These are phyloP conservation scores for Rhizomucor miehei DNA, from an alignment of 371 early-diverging fungal species.

Conservation along the genomic window DNA sequence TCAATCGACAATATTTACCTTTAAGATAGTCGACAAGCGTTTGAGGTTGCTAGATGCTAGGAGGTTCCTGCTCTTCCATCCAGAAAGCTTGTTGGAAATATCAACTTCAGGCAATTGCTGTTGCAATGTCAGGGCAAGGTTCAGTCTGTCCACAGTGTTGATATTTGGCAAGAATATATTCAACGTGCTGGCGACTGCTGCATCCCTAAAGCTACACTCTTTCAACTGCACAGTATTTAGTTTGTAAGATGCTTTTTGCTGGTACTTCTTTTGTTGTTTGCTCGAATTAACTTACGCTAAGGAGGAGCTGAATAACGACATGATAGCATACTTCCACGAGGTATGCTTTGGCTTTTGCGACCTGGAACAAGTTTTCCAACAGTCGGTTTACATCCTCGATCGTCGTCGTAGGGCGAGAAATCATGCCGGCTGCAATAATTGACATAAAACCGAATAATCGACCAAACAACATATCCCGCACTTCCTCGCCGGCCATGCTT, in stretches of 20 bases:
- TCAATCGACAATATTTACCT: no score
- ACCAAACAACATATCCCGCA: constrained; percentile 85
- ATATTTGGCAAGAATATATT: constrained; percentile 57
- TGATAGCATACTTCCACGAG: constrained; percentile 73
- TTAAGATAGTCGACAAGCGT: constrained; percentile 56
- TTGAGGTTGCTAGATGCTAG: constrained; percentile 56
- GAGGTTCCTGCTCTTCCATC: constrained; percentile 52
- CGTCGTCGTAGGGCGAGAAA: constrained; percentile 59
- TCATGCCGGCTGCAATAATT: constrained; percentile 77
- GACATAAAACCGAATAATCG: constrained; percentile 86
- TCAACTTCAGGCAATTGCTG: constrained; percentile 44
- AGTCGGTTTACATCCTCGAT: constrained; percentile 64
- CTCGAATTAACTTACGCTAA: constrained; percentile 53
- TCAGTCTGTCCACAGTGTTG: constrained; percentile 67
- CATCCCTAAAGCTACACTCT: constrained; percentile 21
- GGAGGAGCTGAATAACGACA: constrained; percentile 63
- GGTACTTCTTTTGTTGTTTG: no score
- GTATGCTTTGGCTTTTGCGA: constrained; percentile 71
- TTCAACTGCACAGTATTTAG: constrained; percentile 19
- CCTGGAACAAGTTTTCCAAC: constrained; percentile 62
- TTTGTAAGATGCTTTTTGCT: not conserved
- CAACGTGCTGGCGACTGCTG: constrained; percentile 46
- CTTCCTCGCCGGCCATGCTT: constrained; percentile 74
- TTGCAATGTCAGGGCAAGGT: constrained; percentile 59
- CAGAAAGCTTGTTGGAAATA: constrained; percentile 26